Base-by-base conservation (phyloP, 306 rosid species). In the Albizia julibrissin region DNA sequence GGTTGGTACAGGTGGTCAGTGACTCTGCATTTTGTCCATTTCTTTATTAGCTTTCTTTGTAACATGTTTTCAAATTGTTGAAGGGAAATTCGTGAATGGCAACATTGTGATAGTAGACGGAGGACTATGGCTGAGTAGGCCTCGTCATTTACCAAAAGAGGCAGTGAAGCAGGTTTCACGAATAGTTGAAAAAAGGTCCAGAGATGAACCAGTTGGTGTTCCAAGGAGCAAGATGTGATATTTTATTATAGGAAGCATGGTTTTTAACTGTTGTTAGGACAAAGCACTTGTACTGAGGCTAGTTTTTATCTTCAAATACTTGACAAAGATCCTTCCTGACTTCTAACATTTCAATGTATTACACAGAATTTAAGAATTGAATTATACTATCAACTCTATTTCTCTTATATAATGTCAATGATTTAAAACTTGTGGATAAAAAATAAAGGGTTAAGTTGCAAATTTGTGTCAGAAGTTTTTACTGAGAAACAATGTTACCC, bases 81-180 rank as follows among this genome's bases (percentile, higher is more conserved):
- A 72, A 95, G 98, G 98, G 75, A 93, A 95, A 86, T 95, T 29
- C 78, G 22, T 95, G 3, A 95, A 95, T 74, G 99, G 99, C 10
- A 85, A 91, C 61, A 87, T 79, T 42, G 14, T 95, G 10, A 5
- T 88, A 12, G 93, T 91, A 26, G 99, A 95, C n/a, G 98, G 99
- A 81, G 99, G 98, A 65, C 89, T 88, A 56, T 95, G 98, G 98
- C 87, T 95, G 93, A 95, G 93, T 89, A 86, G 64, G 59, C 97
- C 98, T 46, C 98, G 99, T 26, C 86, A 87, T 79, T 65, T 95
- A 42, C 85, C 91, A 0, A 95, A 95, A 71, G 97, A 90, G 62
- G 98, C 90, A 9, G 96, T 95, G 70, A 91, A 72, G 86, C 92
- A 90, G 84, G 85, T 90, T 69, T 95, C 99, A 0, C 90, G 98